These are phyloP conservation scores for Porogramme epimiltina DNA, from an alignment of 1,284 basidiomycete genomes.

Conservation along the genomic window DNA sequence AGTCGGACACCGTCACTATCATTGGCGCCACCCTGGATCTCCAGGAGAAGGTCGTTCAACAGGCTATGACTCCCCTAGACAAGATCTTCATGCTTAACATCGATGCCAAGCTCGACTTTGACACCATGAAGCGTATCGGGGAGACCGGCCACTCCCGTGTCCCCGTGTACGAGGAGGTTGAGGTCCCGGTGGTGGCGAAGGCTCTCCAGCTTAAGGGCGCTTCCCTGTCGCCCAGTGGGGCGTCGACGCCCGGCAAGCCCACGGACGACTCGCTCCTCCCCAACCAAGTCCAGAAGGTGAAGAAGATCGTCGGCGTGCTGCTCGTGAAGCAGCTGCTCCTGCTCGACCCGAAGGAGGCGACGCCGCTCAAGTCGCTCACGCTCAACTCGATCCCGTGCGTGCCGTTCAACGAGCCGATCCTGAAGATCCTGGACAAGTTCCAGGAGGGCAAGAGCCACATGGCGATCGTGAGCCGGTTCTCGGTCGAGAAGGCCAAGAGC, in stretches of 20 bases:
- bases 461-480: constrained; percentile 78
- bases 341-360: constrained; percentile 86
- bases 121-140: constrained; percentile 72
- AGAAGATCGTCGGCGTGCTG: constrained; percentile 80
- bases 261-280: constrained; percentile 15
- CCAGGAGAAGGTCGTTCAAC: constrained; percentile 53
- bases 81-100: constrained; percentile 83
- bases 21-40: constrained; percentile 75
- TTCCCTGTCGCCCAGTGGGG: background rate
- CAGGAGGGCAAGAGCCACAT: constrained; percentile 93
- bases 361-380: constrained; percentile 73
- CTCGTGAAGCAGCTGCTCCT: constrained; percentile 81
- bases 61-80: constrained; percentile 81
- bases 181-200: constrained; percentile 42
- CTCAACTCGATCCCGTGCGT: constrained; percentile 84
- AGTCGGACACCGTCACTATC: constrained; percentile 72
- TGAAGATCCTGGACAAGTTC: constrained; percentile 86
- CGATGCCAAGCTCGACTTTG: constrained; percentile 76
- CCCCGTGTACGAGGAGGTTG: constrained; percentile 73
- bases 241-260: constrained; percentile 1
- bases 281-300: constrained; percentile 46
- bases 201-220: constrained; percentile 1
- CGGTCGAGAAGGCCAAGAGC: constrained; percentile 51
- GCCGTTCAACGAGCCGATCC: constrained; percentile 82
- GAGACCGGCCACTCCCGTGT: constrained; percentile 79